phyloP scores from a whole-genome alignment of 352 stramenopile genomes.

The Phytophthora macrochlamydospora region DNA sequence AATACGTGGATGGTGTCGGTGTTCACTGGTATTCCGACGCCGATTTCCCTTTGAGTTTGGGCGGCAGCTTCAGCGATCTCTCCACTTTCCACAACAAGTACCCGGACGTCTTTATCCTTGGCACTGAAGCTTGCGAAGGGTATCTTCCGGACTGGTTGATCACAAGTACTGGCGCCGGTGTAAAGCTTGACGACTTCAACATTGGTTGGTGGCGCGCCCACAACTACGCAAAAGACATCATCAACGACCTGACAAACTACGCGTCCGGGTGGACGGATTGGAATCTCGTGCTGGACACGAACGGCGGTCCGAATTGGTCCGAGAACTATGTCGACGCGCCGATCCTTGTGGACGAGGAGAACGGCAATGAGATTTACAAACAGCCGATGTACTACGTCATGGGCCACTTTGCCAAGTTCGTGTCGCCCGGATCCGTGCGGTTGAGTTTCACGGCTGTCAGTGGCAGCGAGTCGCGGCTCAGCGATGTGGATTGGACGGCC shows the following conservation, averaged over 20 bases:
- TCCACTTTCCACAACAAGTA: constrained; percentile 41
- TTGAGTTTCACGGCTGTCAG: constrained; percentile 37
- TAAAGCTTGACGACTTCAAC: constrained; percentile 36
- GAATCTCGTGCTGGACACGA: constrained; percentile 82
- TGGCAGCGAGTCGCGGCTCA: constrained; percentile 19
- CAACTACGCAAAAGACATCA: constrained; percentile 86
- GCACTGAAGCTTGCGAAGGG: constrained; percentile 65
- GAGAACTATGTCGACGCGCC: constrained; percentile 78
- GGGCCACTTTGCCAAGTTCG: constrained; percentile 77
- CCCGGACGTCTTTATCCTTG: constrained; percentile 66
- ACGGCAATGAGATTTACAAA: constrained; percentile 73
- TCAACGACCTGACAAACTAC: constrained; percentile 83
- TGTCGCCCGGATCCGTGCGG: constrained; percentile 49
- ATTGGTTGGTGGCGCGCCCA: constrained; percentile 69
- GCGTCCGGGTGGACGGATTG: constrained; percentile 88
- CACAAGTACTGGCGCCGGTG: constrained; percentile 36
- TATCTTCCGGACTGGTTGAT: constrained; percentile 42
- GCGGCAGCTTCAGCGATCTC: constrained; percentile 44
- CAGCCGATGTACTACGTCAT: constrained; percentile 85
- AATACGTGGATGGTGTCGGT: constrained; percentile 81
- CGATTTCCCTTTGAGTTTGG: constrained; percentile 37
- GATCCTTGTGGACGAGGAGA: constrained; percentile 67
- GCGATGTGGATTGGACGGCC: constrained; percentile 44
- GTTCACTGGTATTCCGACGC: constrained; percentile 82
- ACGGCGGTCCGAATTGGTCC: constrained; percentile 79